Conservation (phyloP, 371 early-diverging fungal species). For the Caulochytrium protostelioides region DNA sequence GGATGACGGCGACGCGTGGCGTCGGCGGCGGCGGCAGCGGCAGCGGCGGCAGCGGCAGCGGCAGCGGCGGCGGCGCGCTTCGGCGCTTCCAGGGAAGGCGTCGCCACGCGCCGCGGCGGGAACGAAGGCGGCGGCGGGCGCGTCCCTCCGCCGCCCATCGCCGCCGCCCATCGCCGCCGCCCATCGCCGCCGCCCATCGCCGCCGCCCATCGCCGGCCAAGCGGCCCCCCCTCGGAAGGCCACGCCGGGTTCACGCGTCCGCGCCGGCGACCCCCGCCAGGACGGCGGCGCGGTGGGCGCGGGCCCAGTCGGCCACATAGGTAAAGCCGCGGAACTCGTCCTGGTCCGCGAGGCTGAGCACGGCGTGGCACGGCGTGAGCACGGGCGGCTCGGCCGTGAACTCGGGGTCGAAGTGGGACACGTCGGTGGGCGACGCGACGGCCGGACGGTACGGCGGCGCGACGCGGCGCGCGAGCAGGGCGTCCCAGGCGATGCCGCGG, state of each 20-base stretch:
- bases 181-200: too few relatives aligned
- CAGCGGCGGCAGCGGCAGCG: too few relatives aligned
- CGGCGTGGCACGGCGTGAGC: conserved; percentile 64
- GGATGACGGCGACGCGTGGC: too few relatives aligned
- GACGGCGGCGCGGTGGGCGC: conserved; percentile 1
- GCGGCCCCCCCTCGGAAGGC: too few relatives aligned
- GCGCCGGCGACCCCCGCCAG: conserved; percentile 1
- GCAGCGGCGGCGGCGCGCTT: too few relatives aligned
- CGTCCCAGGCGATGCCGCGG: conserved; percentile 78
- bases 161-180: too few relatives aligned
- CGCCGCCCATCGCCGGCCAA: too few relatives aligned
- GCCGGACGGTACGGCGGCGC: conserved; percentile 75
- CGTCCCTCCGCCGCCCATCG: too few relatives aligned
- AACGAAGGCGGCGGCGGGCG: neutral
- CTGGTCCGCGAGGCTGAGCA: conserved; percentile 54
- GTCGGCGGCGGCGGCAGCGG: too few relatives aligned
- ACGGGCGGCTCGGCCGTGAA: conserved; percentile 74
- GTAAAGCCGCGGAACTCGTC: conserved; percentile 77
- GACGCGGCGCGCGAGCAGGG: conserved; percentile 52
- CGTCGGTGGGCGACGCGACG: conserved; percentile 53
- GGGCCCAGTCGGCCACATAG: conserved; percentile 68
- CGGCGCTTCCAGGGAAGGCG: too few relatives aligned
- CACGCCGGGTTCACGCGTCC: neutral
- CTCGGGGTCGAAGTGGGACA: conserved; percentile 85
- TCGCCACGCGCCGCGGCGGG: too few relatives aligned